Conservation (phyloP, 352 stramenopile genomes). For the Pythium aphanidermatum region DNA sequence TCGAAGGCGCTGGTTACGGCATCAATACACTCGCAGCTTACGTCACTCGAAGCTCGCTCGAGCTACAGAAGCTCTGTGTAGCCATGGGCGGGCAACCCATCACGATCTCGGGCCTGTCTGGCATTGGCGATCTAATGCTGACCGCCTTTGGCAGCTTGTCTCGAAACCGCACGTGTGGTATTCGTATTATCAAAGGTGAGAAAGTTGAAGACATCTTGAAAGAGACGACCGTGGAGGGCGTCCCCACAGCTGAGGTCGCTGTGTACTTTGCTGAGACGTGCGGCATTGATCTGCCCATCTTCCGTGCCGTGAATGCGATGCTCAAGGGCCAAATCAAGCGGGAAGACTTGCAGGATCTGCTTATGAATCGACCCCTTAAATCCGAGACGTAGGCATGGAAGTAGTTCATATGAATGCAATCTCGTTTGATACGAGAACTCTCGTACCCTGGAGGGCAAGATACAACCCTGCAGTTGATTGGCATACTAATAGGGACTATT, state of each 20-base stretch:
- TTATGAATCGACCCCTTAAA: conserved; percentile 80
- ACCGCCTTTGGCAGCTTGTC: conserved; percentile 96
- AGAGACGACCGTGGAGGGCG: conserved; percentile 89
- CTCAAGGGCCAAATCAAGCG: conserved; percentile 73
- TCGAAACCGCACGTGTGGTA: conserved; percentile 93
- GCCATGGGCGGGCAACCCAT: conserved; percentile 92
- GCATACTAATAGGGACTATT: no score
- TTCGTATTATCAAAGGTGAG: conserved; percentile 90
- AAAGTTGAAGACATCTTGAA: conserved; percentile 92
- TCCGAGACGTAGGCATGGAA: conserved; percentile 42
- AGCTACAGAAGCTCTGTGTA: conserved; percentile 95
- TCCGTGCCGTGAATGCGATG: conserved; percentile 80
- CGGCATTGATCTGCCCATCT: conserved; percentile 89
- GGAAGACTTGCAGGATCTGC: conserved; percentile 64
- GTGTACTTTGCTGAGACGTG: conserved; percentile 89
- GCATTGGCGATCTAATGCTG: conserved; percentile 93
- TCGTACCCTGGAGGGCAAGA: background rate
- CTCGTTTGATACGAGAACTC: no score
- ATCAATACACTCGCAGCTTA: conserved; percentile 94
- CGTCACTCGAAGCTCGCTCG: conserved; percentile 93
- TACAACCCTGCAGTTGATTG: background rate
- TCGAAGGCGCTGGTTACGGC: conserved; percentile 94
- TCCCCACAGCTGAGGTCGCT: conserved; percentile 93
- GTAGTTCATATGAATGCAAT: background rate
- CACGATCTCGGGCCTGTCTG: conserved; percentile 93